Base-by-base conservation (phyloP, 345 rosid species). In the Citrus sinensis region DNA sequence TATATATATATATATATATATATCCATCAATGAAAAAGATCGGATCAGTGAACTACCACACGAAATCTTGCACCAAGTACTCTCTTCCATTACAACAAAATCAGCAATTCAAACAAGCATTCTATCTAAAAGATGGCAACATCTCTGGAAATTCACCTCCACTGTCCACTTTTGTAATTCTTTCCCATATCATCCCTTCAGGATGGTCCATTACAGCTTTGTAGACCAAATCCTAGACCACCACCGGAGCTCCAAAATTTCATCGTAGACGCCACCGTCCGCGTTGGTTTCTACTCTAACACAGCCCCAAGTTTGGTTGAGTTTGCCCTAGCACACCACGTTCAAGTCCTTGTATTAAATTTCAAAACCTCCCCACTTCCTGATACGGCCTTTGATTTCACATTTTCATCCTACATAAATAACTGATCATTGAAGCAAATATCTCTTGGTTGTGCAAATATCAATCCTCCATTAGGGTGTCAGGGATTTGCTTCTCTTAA, bases 21-120 rank as follows among this genome's bases (percentile, higher is more conserved):
- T 30, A 30, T 30, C 68, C 40, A 17, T 65, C 13, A 25, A 66
- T 35, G 46, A 67, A 67, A 32, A 1, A 69, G 58, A 70, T 14
- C 73, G 25, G 16, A 70, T 70, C 73, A 70, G 73, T n/a, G 60
- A 46, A 49, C 51, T 70, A 27, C 60, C 61, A 49, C 61, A 70
- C 39, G 74, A 70, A 70, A 70, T 70, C 35, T 51, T 49, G 56
- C 73, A 25, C 56, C 73, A 25, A 42, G 17, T 42, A 13, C 59
- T 70, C n/a, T 42, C 59, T 5, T 70, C 7, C 35, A 29, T 46
- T 22, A 24, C 58, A 9, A 70, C n/a, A 27, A 42, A 70, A 25
- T 70, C 6, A 20, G 35, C 73, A 25, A 55, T 70, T 70, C n/a
- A 42, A 69, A 69, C 58, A 42, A 69, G 73, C 34, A 16, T 69